Conservation (phyloP, 1,139 yeast genomes). For the Saccharomyces hybrid region DNA sequence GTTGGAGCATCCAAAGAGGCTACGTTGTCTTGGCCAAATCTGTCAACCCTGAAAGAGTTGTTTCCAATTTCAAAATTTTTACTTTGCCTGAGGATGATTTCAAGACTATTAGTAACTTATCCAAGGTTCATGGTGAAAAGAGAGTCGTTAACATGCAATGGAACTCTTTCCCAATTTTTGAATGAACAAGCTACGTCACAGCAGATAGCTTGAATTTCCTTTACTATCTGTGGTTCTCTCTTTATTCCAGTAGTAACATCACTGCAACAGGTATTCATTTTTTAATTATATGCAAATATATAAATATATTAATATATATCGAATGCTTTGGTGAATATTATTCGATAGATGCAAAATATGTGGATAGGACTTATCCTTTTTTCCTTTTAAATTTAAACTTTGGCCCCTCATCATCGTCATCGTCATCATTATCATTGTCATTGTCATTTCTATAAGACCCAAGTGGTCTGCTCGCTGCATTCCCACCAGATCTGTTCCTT, state of each 20-base stretch:
- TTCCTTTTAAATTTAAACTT: slow-evolving; percentile 33
- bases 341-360: neutral
- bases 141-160: slow-evolving; percentile 42
- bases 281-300: neutral
- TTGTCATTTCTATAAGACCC: neutral
- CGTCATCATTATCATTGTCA: slow-evolving; percentile 10
- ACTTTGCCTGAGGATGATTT: slow-evolving; percentile 49
- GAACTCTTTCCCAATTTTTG: slow-evolving; percentile 29
- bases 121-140: slow-evolving; percentile 38
- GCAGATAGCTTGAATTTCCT: neutral
- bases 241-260: no score
- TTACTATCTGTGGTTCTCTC: neutral
- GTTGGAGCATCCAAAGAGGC: slow-evolving; percentile 69
- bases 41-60: slow-evolving; percentile 51
- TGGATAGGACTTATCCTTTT: slow-evolving; percentile 1
- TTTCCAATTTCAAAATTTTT: slow-evolving; percentile 46
- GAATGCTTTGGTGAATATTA: neutral
- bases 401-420: slow-evolving; percentile 32
- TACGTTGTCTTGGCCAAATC: slow-evolving; percentile 70
- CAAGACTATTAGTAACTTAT: slow-evolving; percentile 39
- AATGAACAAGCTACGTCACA: slow-evolving; percentile 10
- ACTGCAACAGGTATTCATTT: neutral
- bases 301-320: neutral
- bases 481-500: slow-evolving; percentile 5
- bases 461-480: slow-evolving; percentile 14